phyloP scores from a whole-genome alignment of 2,329 filamentous ascomycete genomes.

The Drechslerella coelobrocha region DNA sequence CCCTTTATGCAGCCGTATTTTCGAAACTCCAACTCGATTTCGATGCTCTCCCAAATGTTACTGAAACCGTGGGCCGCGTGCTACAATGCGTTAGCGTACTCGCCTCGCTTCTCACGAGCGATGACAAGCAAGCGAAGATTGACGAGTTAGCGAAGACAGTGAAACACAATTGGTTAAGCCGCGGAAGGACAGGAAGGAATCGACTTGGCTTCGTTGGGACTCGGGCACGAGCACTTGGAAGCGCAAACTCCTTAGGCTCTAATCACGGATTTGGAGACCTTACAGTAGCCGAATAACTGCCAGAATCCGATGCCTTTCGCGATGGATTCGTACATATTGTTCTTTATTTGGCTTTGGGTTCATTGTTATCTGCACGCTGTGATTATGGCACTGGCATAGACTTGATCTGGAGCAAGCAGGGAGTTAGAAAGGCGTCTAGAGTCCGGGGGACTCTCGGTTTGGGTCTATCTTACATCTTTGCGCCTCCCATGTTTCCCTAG shows the following conservation, averaged over 20 bases:
- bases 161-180: constrained; percentile 95
- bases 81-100: constrained; percentile 94
- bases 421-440: no score
- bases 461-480: no score
- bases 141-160: constrained; percentile 83
- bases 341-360: no score
- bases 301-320: background rate
- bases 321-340: background rate
- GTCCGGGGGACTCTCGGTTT: no score
- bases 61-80: constrained; percentile 93
- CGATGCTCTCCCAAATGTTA: constrained; percentile 69
- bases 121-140: constrained; percentile 78
- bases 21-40: constrained; percentile 74
- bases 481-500: no score
- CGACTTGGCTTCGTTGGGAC: constrained; percentile 85
- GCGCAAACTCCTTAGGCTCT: constrained; percentile 36
- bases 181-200: constrained; percentile 87
- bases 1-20: constrained; percentile 61
- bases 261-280: constrained; percentile 45
- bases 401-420: no score
- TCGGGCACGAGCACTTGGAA: constrained; percentile 55
- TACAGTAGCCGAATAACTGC: constrained; percentile 28
- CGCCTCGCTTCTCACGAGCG: constrained; percentile 74
- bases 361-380: no score
- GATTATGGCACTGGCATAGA: no score